Base-by-base conservation (phyloP, 306 rosid genomes). In the Cucurbita ficifolia region DNA sequence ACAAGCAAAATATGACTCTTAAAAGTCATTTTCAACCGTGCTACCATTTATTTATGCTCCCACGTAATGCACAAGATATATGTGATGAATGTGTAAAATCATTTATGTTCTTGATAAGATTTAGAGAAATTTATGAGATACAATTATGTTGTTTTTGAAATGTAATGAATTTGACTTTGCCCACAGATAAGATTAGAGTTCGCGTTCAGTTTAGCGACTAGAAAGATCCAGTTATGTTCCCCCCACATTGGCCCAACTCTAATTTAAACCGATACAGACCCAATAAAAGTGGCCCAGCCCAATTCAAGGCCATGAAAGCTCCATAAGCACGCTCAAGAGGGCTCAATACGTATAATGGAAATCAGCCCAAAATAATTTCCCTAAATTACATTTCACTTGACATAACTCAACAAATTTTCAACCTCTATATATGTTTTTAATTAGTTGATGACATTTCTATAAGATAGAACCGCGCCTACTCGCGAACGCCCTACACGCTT, bases 391-490 rank as follows among this genome's bases (percentile, higher is more conserved):
- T 5, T 52, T 52, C 56, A 52, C 7, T 52, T 49, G 46, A 7
- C 10, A 8, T 43, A 43, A 10, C 10, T 43, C 10, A 7, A 43
- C 11, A 10, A 45, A 29, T 2, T 29, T 29, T 29, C 33, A 29
- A 29, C 33, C 33, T 2, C 3, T 29, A 29, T 2, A 29, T 29
- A 29, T 2, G 33, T 29, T 29, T 2, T 29, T 45, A 45, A 45
- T 9, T 10, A 9, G 14, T 45, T 8, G 49, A 11, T 7, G 1
- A 45, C 11, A 39, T 7, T 5, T 39, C 7, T 39, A 42, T 97
- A 89, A 89, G 45, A 97, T 91, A 11, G 96, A 91, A 65, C 79
- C 89, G 3, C 86, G 96, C 3, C 70, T 94, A 7, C 38, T 94
- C 29, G 97, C 86, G 18, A 94, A 89, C 67, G 97, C 96, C 5